Conservation (phyloP, 179 eudicot genomes). For the Patellifolia procumbens region DNA sequence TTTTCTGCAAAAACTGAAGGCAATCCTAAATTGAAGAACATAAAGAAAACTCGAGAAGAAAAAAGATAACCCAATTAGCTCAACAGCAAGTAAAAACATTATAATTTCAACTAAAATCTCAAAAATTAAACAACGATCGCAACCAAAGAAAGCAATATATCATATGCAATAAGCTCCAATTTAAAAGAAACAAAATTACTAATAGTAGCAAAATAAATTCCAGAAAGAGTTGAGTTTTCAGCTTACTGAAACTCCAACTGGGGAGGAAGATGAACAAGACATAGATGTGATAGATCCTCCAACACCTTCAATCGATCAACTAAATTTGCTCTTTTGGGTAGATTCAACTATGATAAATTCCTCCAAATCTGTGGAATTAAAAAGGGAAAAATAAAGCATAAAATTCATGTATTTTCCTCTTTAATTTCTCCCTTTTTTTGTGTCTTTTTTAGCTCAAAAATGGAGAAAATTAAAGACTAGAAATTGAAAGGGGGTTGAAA, state of each 20-base stretch:
- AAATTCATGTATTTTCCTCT: conserved; percentile 10
- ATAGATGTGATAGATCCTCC: conserved; percentile 44
- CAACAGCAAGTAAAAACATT: conserved; percentile 11
- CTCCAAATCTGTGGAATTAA: conserved; percentile 31
- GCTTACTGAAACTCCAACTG: conserved; percentile 50
- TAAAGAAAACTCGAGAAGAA: neutral
- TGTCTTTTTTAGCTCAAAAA: conserved; percentile 3
- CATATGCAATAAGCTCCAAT: neutral
- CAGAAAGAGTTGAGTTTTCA: conserved; percentile 15
- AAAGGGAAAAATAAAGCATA: conserved; percentile 19
- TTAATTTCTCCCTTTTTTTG: neutral
- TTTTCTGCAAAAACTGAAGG: conserved; percentile 2
- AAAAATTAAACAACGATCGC: conserved; percentile 27
- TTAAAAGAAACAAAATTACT: neutral
- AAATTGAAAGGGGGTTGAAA: conserved; percentile 22
- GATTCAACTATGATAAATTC: conserved; percentile 32
- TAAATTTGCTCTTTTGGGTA: conserved; percentile 31
- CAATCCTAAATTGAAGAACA: neutral
- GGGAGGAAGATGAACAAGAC: conserved; percentile 25
- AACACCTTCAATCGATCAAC: conserved; percentile 29
- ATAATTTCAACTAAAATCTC: conserved; percentile 26
- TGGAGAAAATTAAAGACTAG: neutral
- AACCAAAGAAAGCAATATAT: conserved; percentile 2
- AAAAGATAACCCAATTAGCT: conserved; percentile 6
- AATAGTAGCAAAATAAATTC: conserved; percentile 17